phyloP scores from a whole-genome alignment of 1,284 basidiomycete genomes.

The Tausonia pullulans region DNA sequence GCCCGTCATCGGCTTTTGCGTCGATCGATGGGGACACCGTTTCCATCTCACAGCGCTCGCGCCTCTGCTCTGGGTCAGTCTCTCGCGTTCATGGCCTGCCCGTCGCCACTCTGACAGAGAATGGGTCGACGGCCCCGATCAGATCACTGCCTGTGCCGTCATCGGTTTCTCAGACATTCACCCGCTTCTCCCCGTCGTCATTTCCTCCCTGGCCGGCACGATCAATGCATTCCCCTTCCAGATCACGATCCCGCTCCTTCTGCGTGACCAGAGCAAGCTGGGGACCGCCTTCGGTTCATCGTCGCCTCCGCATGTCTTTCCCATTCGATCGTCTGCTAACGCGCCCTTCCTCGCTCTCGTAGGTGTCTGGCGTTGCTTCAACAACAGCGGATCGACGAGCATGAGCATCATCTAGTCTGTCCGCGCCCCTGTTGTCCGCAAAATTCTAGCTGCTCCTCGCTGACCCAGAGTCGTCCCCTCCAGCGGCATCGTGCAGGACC shows the following conservation, averaged over 20 bases:
- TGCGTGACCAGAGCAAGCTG: not conserved
- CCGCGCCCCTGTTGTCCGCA: not conserved
- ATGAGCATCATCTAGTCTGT: not conserved
- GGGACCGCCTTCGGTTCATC: conserved; percentile 1
- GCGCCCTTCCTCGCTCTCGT: not conserved
- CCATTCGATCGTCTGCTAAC: no score
- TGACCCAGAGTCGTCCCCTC: no score
- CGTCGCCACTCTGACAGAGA: no score
- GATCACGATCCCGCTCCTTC: not conserved
- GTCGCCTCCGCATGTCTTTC: not conserved
- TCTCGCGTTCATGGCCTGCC: no score
- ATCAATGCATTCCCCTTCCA: conserved; percentile 3
- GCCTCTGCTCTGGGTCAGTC: conserved; percentile 9
- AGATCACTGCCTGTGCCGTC: not conserved
- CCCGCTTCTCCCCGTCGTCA: conserved; percentile 4
- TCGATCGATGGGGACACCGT: conserved; percentile 3
- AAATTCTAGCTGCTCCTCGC: no score
- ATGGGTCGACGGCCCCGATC: no score
- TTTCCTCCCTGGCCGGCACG: not conserved
- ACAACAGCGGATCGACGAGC: not conserved
- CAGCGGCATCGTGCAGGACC: conserved; percentile 1
- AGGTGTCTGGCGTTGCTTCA: not conserved
- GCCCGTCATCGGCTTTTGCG: not conserved
- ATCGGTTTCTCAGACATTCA: conserved; percentile 2
- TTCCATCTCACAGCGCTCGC: conserved; percentile 5